Conservation (phyloP, 1,284 basidiomycete species). For the Leccinum colubrinum region DNA sequence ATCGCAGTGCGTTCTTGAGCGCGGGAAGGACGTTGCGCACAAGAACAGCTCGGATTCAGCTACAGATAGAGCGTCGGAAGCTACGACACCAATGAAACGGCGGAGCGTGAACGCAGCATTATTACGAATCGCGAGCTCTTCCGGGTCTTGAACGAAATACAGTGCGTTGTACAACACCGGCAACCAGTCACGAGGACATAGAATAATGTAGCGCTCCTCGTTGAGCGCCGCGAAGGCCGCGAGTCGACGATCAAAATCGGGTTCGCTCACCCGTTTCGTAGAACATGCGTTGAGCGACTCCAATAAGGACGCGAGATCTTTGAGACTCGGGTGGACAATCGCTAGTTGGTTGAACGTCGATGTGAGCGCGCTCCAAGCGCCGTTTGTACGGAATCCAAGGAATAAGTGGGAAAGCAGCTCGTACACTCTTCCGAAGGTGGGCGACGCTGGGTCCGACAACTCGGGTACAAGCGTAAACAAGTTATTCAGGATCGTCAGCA, state of each 20-base stretch:
- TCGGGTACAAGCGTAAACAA: slow-evolving; percentile 77
- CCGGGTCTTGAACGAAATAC: slow-evolving; percentile 86
- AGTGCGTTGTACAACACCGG: slow-evolving; percentile 86
- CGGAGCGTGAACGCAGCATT: slow-evolving; percentile 80
- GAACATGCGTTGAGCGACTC: slow-evolving; percentile 88
- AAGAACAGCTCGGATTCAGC: slow-evolving; percentile 52
- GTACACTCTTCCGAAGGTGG: slow-evolving; percentile 59
- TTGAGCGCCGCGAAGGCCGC: slow-evolving; percentile 78
- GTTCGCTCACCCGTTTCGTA: slow-evolving; percentile 80
- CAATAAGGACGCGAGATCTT: slow-evolving; percentile 53
- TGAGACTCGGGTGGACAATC: slow-evolving; percentile 47
- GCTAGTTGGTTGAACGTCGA: slow-evolving; percentile 65
- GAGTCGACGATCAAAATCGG: slow-evolving; percentile 90
- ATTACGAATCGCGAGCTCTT: slow-evolving; percentile 86
- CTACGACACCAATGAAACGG: slow-evolving; percentile 69
- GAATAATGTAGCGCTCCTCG: slow-evolving; percentile 49
- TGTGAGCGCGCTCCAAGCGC: slow-evolving; percentile 67
- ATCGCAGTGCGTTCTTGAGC: slow-evolving; percentile 79
- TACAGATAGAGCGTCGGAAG: slow-evolving; percentile 12
- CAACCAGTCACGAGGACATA: slow-evolving; percentile 72
- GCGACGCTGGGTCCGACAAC: slow-evolving; percentile 49
- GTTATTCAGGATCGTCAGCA: slow-evolving; percentile 75
- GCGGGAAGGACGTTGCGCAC: slow-evolving; percentile 74
- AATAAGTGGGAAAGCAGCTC: slow-evolving; percentile 74
- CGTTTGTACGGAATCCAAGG: slow-evolving; percentile 69